Base-by-base conservation (phyloP, 2,329 filamentous ascomycete species). In the Dactylellina cionopaga region DNA sequence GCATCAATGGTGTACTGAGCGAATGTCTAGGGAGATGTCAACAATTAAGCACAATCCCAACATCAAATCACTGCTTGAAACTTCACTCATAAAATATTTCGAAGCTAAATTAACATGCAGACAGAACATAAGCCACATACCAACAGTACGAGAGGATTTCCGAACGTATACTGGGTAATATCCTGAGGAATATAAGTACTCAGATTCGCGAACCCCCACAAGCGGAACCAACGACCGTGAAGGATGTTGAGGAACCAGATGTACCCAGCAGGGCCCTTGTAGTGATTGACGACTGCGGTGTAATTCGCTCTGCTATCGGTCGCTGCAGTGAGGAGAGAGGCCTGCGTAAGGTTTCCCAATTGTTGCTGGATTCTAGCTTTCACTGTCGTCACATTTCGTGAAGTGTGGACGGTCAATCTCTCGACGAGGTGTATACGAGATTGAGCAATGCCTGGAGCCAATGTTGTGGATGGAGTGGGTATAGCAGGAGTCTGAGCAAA, bases 131-230 rank as follows among this genome's bases (percentile, higher is more conserved):
- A 29, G 7, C 25, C 3, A 41, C 56, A 17, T 62, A 69, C 64
- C 25, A 62, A 24, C 27, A 70, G 43, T 24, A 43, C 29, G 4
- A 70, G 17, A n/a, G 65, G 65, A 27, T 70, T 49, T 2, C 65
- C 65, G 37, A 70, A 33, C 1, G 65, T 70, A 39, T 70, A 70
- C 22, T 62, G 65, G 6, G 43, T 31, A 55, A 70, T 70, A 4
- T 62, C 56, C 4, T 31, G 24, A 0, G 65, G 65, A 2, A 70
- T 56, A 35, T 62, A 70, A 3, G 31, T 27, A 3, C n/a, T 44
- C 10, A 41, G 29, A 29, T 70, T 46, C 0, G 47, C 55, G 29
- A 70, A 70, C 0, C 47, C 65, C 65, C 65, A 70, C 3, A 70
- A 39, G 5, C 65, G 39, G 22, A 70, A 70, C 65, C 65, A 70